Base-by-base conservation (phyloP, 257 asterid genomes). In the Forsythia suspensa region DNA sequence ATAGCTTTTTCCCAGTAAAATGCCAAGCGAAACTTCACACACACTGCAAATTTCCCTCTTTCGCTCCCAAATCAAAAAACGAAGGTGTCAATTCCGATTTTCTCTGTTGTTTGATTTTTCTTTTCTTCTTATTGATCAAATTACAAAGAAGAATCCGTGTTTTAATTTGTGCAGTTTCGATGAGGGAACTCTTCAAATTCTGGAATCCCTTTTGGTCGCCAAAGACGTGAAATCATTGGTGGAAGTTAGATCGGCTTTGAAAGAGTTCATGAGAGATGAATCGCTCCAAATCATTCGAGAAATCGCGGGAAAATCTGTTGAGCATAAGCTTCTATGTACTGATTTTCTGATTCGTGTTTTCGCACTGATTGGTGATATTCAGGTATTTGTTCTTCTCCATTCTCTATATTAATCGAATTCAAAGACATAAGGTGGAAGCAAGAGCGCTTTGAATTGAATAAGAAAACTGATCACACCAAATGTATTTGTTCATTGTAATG, bases 281-380 rank as follows among this genome's bases (percentile, higher is more conserved):
- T 80, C 92, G 21, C 84, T 91, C n/a, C 51, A 72, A 59, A 80
- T 94, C 42, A 74, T 91, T 70, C 83, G 89, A 36, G 95, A 94
- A 84, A 89, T 88, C 52, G 51, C 87, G 1, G 83, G 73, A 69
- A 91, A 90, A 82, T 67, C 92, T 41, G 81, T 84, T 29, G 86
- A 90, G 79, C 76, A 81, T 52, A 92, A 92, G 91, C 97, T 94
- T 52, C 29, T 84, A 42, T 88, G 88, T 51, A 76, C 90, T 11
- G 97, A 94, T 67, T 92, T 91, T 83, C 85, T 92, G 75, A 84
- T 90, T 76, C 92, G 86, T 15, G 86, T 83, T 81, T 92, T 92
- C 79, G 93, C 91, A 66, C 82, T 89, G 46, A 85, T 92, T 9
- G 96, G 94, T 51, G 97, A 92, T 79, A 86, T 82, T 41, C 95